Conservation (phyloP, 2,329 filamentous ascomycete species). For the Penicillium frequentans region DNA sequence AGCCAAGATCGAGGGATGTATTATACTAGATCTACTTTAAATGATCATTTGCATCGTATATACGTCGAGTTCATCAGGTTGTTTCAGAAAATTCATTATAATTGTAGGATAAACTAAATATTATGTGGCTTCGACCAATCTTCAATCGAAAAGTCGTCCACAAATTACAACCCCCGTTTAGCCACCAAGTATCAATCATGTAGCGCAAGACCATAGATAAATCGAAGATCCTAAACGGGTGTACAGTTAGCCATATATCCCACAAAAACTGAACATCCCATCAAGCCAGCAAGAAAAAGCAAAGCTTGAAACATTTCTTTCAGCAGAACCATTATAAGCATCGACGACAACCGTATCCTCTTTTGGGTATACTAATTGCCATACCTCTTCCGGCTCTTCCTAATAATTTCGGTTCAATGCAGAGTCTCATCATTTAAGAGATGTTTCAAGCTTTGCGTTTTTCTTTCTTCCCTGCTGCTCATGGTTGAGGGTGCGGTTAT, state of each 20-base stretch:
- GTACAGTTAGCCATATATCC: background rate
- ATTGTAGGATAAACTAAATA: background rate
- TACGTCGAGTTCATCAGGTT: background rate
- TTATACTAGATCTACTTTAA: conserved; percentile 15
- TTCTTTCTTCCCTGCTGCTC: background rate
- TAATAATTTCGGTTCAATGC: conserved; percentile 45
- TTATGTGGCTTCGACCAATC: background rate
- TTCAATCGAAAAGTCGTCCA: background rate
- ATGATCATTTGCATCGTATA: conserved; percentile 1
- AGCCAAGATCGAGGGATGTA: conserved; percentile 26
- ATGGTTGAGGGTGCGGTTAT: background rate
- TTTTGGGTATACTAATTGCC: conserved; percentile 28
- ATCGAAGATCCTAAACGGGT: background rate
- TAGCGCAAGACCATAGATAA: background rate
- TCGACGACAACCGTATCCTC: conserved; percentile 39
- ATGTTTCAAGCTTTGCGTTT: conserved; percentile 14
- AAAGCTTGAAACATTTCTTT: conserved; percentile 28
- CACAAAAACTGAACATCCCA: background rate
- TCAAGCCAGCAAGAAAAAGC: conserved; percentile 1
- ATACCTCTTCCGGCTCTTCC: conserved; percentile 53
- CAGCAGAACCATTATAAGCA: conserved; percentile 52
- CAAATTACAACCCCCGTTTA: background rate
- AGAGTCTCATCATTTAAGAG: conserved; percentile 44
- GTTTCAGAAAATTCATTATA: background rate
- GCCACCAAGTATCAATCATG: background rate